Conservation (phyloP, 331 rosid genomes). For the Prunus yedoensis region DNA sequence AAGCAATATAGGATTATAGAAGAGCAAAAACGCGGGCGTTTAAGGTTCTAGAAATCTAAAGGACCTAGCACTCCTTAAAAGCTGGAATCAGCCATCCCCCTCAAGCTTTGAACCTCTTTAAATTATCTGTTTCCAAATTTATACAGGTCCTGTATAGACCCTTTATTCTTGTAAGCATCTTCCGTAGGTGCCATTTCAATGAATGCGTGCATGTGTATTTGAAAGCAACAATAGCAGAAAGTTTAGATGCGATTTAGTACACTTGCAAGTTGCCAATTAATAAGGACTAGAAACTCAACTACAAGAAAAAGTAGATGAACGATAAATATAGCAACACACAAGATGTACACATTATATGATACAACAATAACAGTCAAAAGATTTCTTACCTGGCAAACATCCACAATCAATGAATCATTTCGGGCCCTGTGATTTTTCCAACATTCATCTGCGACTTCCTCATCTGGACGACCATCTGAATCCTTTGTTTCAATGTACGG, state of each 20-base stretch:
- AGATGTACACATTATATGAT: not conserved
- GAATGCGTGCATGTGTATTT: not conserved
- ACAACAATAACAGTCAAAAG: slow-evolving; percentile 19
- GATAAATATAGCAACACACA: not conserved
- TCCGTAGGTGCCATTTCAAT: not conserved
- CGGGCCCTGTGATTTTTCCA: slow-evolving; percentile 97
- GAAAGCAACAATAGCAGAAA: not conserved
- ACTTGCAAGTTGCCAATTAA: too few relatives aligned
- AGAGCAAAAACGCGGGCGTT: not conserved
- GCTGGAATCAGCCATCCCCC: too few relatives aligned
- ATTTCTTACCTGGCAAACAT: slow-evolving; percentile 92
- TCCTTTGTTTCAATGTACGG: slow-evolving; percentile 98
- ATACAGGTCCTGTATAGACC: too few relatives aligned
- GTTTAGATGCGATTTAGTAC: not conserved
- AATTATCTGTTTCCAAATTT: too few relatives aligned
- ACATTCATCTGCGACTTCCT: slow-evolving; percentile 91
- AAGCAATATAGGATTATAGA: not conserved
- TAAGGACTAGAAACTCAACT: too few relatives aligned
- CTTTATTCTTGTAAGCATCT: too few relatives aligned
- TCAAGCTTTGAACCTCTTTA: too few relatives aligned
- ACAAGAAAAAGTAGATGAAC: too few relatives aligned
- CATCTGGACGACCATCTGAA: slow-evolving; percentile 84
- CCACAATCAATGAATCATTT: slow-evolving; percentile 96
- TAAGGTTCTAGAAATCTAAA: not conserved
- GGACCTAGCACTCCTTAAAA: too few relatives aligned